Conservation (phyloP, 805 yeast genomes). For the Pichia cabralensis region DNA sequence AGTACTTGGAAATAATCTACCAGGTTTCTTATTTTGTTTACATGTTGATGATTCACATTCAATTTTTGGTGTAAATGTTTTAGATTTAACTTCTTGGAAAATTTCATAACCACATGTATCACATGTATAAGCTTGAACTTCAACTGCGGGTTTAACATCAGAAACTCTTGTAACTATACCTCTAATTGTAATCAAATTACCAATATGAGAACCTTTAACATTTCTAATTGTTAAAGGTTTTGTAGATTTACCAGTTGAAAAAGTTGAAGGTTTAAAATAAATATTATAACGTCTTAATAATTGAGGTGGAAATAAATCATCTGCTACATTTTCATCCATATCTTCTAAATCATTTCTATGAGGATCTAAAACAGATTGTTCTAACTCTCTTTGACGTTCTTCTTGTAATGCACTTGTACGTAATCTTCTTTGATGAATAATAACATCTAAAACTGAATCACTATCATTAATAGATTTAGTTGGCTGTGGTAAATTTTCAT, state of each 20-base stretch:
- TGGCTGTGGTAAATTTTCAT: slow-evolving; percentile 80
- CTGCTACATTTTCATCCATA: slow-evolving; percentile 23
- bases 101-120: slow-evolving; percentile 95
- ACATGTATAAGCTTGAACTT: slow-evolving; percentile 92
- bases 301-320: slow-evolving; percentile 66
- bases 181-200: slow-evolving; percentile 79
- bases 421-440: slow-evolving; percentile 78
- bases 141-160: slow-evolving; percentile 88
- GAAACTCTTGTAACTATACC: slow-evolving; percentile 94
- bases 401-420: slow-evolving; percentile 66
- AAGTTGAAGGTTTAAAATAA: slow-evolving; percentile 73
- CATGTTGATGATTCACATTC: slow-evolving; percentile 85
- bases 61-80: slow-evolving; percentile 74
- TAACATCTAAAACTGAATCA: slow-evolving; percentile 89
- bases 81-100: slow-evolving; percentile 86
- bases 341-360: slow-evolving; percentile 8
- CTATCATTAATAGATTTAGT: slow-evolving; percentile 66
- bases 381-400: slow-evolving; percentile 55
- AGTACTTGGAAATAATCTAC: slow-evolving; percentile 84
- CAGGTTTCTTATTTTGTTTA: slow-evolving; percentile 66
- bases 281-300: slow-evolving; percentile 79
- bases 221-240: slow-evolving; percentile 83
- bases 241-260: slow-evolving; percentile 26
- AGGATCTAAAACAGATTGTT: slow-evolving; percentile 29
- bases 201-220: slow-evolving; percentile 73